Percentiles rank a stretch among this genome's conserved stretches.
Evolutionary conservation across 495 filamentous ascomycete species (phyloP).

Genomic region (Aspergillus sclerotioniger): DNA sequence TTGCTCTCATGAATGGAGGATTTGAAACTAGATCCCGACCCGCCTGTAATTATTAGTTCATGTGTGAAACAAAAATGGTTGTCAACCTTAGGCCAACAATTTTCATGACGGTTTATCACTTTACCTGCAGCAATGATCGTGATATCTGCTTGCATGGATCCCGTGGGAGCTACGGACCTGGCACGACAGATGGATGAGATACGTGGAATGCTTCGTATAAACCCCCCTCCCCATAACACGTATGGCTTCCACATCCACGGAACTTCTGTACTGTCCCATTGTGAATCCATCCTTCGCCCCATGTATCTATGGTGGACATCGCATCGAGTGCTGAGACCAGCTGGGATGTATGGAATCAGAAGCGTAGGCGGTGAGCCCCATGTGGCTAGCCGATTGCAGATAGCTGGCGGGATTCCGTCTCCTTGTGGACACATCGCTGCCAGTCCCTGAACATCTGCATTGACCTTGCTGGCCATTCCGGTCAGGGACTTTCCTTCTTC

Average conservation of each 20-base stretch:
- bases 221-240: background rate
- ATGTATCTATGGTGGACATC: background rate
- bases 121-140: background rate
- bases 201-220: background rate
- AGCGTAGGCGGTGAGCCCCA: slow-evolving; percentile 40
- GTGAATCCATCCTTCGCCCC: no score
- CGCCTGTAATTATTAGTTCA: slow-evolving; percentile 42
- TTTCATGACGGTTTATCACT: slow-evolving; percentile 5
- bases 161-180: background rate
- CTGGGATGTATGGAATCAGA: background rate
- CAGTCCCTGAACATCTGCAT: slow-evolving; percentile 15
- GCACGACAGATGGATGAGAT: background rate
- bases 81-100: slow-evolving; percentile 12
- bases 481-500: slow-evolving; percentile 12
- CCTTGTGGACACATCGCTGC: slow-evolving; percentile 49
- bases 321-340: no score
- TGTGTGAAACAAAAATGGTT: slow-evolving; percentile 14
- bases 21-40: slow-evolving; percentile 12
- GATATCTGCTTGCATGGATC: background rate
- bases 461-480: slow-evolving; percentile 19
- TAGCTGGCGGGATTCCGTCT: slow-evolving; percentile 40
- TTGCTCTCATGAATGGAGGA: slow-evolving; percentile 11
- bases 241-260: background rate
- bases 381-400: slow-evolving; percentile 23
- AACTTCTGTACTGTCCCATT: background rate